Evolutionary conservation across 1,284 basidiomycete species (phyloP), one percentile per base, ranked within the genome.

Genomic region (Sanghuangporus sanghuang): DNA sequence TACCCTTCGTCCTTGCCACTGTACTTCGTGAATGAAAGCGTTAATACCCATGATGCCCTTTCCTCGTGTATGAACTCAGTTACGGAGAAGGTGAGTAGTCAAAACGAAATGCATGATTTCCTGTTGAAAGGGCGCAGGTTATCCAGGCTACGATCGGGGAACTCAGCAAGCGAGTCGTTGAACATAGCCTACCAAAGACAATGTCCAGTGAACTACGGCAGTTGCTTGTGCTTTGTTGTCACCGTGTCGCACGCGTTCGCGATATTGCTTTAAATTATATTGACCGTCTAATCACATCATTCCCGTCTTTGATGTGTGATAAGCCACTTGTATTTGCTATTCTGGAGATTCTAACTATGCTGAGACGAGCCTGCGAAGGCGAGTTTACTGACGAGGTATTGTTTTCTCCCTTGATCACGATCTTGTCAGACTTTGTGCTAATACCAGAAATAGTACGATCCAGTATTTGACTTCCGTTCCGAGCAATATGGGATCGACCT

Each of bases 241-340:
- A 98, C 74, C 85, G 93, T 14, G 85, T 94, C 62, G 78, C 83
- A 40, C 90, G 90, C 72, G 92, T 92, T 60, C 85, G 96, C 48
- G 87, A 91, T 44, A 82, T 93, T 23, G 93, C 96, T 0, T 83
- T 89, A 60, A 87, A 84, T 73, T 97, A 93, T 71, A 81, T 97
- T 32, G 87, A 95, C 74, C 85, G 88, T 46, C 79, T 99, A 53
- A 86, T 98, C 68, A 89, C 87, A n/a, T 93, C 92, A 1, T 97
- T 98, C 76, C 96, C 97, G 0, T 95, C 94, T 7, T 78, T 99
- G 65, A 90, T 98, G 83, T 98, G 96, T 75, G 91, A 96, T 72
- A 84, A 89, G 11, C 83, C 89, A 12, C 82, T 98, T 40, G 92
- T 99, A 6, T 93, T 90, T 68, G 86, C 92, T 35, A 90, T 98